These are phyloP conservation scores for Hypoxylon rubiginosum DNA, from an alignment of 2,329 filamentous ascomycete genomes.

Conservation along the genomic window DNA sequence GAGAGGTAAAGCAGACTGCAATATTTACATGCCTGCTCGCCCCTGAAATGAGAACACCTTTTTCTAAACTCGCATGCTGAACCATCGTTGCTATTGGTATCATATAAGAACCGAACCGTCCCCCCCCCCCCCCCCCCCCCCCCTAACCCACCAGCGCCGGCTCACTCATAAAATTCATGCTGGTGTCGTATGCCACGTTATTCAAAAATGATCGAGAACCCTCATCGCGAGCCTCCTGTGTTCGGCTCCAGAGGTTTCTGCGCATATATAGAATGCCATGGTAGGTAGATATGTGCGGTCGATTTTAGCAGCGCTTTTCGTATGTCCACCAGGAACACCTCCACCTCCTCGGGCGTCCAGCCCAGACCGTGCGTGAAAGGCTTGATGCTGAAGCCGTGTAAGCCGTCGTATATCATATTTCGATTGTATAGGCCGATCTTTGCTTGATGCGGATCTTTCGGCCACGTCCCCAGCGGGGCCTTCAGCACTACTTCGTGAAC, in stretches of 20 bases:
- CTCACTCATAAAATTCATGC: conserved; percentile 28
- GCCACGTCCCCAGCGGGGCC: conserved; percentile 37
- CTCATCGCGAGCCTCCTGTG: conserved; percentile 16
- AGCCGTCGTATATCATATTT: conserved; percentile 41
- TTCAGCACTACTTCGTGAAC: conserved; percentile 28
- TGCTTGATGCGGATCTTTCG: conserved; percentile 27
- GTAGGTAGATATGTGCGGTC: conserved; percentile 64
- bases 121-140: too few relatives aligned
- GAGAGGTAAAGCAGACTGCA: conserved; percentile 11
- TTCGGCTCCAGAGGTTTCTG: conserved; percentile 59
- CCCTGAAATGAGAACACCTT: neutral
- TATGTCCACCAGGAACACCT: conserved; percentile 64
- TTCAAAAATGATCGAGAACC: conserved; percentile 7
- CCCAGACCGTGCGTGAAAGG: conserved; percentile 36
- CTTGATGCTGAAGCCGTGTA: conserved; percentile 39
- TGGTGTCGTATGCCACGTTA: conserved; percentile 20
- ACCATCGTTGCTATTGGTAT: conserved; percentile 28
- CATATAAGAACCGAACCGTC: conserved; percentile 26
- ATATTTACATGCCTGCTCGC: conserved; percentile 16
- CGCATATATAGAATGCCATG: conserved; percentile 66
- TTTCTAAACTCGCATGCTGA: conserved; percentile 20
- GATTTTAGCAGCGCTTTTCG: conserved; percentile 59
- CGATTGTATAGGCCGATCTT: conserved; percentile 35
- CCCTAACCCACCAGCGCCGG: conserved; percentile 25
- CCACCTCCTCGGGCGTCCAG: conserved; percentile 57